These are phyloP conservation scores for Botrytis cinerea DNA, from an alignment of 2,329 filamentous ascomycete genomes.

Conservation along the genomic window DNA sequence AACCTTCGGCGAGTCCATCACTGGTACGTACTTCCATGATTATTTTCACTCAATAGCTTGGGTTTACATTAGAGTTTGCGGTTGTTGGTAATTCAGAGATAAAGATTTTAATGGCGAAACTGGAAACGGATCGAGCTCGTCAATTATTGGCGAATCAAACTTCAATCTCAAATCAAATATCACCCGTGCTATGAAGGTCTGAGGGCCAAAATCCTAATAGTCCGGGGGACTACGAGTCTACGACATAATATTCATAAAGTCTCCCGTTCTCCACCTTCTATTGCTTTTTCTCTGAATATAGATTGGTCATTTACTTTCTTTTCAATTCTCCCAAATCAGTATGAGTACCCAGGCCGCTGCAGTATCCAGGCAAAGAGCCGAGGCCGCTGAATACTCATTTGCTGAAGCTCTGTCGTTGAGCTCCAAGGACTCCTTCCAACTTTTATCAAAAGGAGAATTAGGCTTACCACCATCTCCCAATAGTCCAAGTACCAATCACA, in stretches of 20 bases:
- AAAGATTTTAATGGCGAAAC: neutral
- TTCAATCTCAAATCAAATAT: neutral
- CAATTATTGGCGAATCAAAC: neutral
- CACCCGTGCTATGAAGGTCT: constrained; percentile 9
- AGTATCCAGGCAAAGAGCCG: constrained; percentile 8
- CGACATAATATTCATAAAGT: constrained; percentile 2
- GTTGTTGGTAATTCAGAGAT: neutral
- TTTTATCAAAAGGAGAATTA: constrained; percentile 11
- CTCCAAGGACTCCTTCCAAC: constrained; percentile 10
- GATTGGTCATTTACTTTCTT: neutral
- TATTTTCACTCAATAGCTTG: neutral
- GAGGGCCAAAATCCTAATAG: neutral
- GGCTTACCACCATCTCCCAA: constrained; percentile 1
- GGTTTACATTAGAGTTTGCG: constrained; percentile 6
- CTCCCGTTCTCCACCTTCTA: constrained; percentile 12
- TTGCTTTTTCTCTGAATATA: neutral
- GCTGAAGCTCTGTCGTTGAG: constrained; percentile 14
- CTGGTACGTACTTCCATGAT: neutral
- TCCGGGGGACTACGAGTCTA: neutral
- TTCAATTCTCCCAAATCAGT: neutral
- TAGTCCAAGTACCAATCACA: neutral
- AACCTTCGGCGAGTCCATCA: neutral
- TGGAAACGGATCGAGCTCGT: neutral
- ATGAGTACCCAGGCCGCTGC: constrained; percentile 18
- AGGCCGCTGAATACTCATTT: constrained; percentile 19